Evolutionary conservation across 2,329 filamentous ascomycete species (phyloP).

Genomic region (Intubia oerlemansii): DNA sequence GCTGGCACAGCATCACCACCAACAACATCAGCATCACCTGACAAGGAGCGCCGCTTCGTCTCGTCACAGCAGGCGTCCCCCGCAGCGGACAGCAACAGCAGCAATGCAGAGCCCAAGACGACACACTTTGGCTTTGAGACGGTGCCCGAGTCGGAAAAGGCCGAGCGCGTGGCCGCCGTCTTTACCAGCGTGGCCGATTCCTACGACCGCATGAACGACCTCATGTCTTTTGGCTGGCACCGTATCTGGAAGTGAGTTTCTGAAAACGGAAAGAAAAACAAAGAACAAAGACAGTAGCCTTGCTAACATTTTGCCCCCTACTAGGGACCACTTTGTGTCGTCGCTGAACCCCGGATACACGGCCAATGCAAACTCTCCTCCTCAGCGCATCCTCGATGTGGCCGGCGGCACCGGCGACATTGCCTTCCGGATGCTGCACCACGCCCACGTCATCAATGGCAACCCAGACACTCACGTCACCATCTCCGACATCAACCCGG

Average conservation of each 20-base stretch:
- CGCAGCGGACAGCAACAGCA: too few relatives aligned
- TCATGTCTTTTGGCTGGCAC: slow-evolving; percentile 96
- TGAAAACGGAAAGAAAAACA: too few relatives aligned
- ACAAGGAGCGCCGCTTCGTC: too few relatives aligned
- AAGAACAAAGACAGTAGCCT: too few relatives aligned
- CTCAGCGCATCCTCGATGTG: slow-evolving; percentile 73
- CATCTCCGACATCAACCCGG: slow-evolving; percentile 86
- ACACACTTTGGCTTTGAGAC: slow-evolving; percentile 89
- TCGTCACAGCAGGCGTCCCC: too few relatives aligned
- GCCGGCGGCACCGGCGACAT: slow-evolving; percentile 96
- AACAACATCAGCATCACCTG: too few relatives aligned
- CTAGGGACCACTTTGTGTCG: slow-evolving; percentile 73
- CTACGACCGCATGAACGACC: slow-evolving; percentile 97
- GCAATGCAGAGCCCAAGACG: too few relatives aligned
- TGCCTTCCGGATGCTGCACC: slow-evolving; percentile 85
- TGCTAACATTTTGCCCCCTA: slow-evolving; percentile 1
- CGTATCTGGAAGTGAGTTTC: slow-evolving; percentile 62
- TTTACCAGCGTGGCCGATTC: slow-evolving; percentile 89
- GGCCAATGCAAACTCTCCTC: slow-evolving; percentile 20
- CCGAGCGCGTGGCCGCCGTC: slow-evolving; percentile 51
- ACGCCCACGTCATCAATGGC: slow-evolving; percentile 59
- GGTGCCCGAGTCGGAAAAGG: slow-evolving; percentile 60
- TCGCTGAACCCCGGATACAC: slow-evolving; percentile 62
- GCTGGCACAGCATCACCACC: too few relatives aligned
- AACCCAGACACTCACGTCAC: slow-evolving; percentile 69